Base-by-base conservation (phyloP, 169 alveolate species). In the Plasmodium billcollinsi region DNA sequence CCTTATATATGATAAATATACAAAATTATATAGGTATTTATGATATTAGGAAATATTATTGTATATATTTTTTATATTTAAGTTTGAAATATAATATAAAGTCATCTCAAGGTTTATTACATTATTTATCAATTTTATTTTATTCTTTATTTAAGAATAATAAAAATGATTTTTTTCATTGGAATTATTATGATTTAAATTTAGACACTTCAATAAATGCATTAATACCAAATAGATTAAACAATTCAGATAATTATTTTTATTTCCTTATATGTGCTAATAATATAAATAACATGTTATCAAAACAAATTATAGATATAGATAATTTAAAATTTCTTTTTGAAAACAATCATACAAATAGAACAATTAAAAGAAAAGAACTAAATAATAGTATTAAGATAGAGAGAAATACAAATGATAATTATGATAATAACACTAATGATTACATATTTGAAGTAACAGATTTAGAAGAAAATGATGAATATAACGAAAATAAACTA, bases 11-110 rank as follows among this genome's bases (percentile, higher is more conserved):
- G n/a, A 52, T 86, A 62, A 86, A 86, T 86, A 20, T 86, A 59
- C 92, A 86, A 39, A 86, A 86, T 56, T 86, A 86, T 86, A 52
- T 86, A 50, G 92, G 92, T n/a, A 72, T 86, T 18, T 86, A 86
- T 33, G 54, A 86, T 54, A 67, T 86, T 72, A 74, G 92, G 29
- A 86, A 86, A 54, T 86, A 52, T 73, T 86, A 86, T 73, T 86
- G 92, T 66, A 86, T 86, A 73, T 86, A 86, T 66, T 72, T 86
- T 70, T 71, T 86, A 14, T 62, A 45, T 72, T 59, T 73, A 69
- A 86, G 83, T 58, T 73, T 86, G 26, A 86, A 88, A 61, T 21
- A 73, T 72, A 72, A 86, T 72, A 86, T 86, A 29, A 86, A 50
- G 20, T 86, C 49, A 45, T 21, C 92, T 21, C 54, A 14, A 20